Percentiles rank a stretch among this genome's conserved stretches.
These are phyloP conservation scores for Tolypocladium paradoxum DNA, from an alignment of 2,329 filamentous ascomycete genomes.

Conservation along the genomic window DNA sequence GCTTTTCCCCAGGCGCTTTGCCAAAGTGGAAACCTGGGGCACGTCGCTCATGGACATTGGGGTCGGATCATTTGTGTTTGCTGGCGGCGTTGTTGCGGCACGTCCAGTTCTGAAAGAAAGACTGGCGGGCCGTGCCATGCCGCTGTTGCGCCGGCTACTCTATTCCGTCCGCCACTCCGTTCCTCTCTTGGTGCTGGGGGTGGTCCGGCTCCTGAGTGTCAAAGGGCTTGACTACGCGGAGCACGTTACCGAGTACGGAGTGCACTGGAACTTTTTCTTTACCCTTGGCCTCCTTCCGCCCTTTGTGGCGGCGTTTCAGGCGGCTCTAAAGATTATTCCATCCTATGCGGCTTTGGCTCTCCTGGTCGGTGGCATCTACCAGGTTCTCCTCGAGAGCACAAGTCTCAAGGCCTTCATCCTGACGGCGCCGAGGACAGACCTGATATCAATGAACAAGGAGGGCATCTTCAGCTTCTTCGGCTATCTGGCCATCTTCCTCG, in stretches of 20 bases:
- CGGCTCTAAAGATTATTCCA: slow-evolving; percentile 56
- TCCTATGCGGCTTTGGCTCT: slow-evolving; percentile 70
- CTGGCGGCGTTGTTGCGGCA: slow-evolving; percentile 81
- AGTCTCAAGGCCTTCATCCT: slow-evolving; percentile 74
- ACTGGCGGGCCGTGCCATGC: slow-evolving; percentile 34
- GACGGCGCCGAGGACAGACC: slow-evolving; percentile 63
- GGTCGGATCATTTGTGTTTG: slow-evolving; percentile 95
- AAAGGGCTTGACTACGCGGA: slow-evolving; percentile 95
- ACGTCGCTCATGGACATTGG: slow-evolving; percentile 98
- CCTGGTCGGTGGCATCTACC: slow-evolving; percentile 58
- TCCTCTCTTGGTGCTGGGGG: slow-evolving; percentile 68
- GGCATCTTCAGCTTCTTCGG: slow-evolving; percentile 92
- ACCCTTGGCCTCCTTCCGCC: slow-evolving; percentile 82
- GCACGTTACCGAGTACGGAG: slow-evolving; percentile 93
- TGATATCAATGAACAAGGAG: slow-evolving; percentile 85
- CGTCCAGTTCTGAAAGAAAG: slow-evolving; percentile 65
- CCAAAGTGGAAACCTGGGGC: slow-evolving; percentile 98
- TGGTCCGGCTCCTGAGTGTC: slow-evolving; percentile 75
- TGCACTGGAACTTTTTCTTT: slow-evolving; percentile 99
- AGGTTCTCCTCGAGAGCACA: slow-evolving; percentile 65
- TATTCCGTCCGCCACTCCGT: slow-evolving; percentile 68
- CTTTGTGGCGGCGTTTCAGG: slow-evolving; percentile 76
- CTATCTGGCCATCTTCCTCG: slow-evolving; percentile 89
- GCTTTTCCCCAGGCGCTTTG: slow-evolving; percentile 86
- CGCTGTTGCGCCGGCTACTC: slow-evolving; percentile 48